Conservation (phyloP, 345 rosid genomes). For the Gossypium sturtianum region DNA sequence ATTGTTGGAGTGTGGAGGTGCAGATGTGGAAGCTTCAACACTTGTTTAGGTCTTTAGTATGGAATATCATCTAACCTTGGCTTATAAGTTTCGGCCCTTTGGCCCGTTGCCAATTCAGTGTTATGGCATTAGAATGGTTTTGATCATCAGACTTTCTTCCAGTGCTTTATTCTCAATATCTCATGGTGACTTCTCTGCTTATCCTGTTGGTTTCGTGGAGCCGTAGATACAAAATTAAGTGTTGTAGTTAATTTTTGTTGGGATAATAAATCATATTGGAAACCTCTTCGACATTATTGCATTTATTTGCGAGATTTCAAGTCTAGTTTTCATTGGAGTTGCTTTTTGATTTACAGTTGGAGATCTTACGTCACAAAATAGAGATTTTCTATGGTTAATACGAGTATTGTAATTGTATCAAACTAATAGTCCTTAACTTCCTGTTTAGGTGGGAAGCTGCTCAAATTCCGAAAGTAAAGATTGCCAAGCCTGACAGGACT, state of each 20-base stretch:
- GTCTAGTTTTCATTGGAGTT: background rate
- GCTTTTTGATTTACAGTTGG: background rate
- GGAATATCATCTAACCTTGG: background rate
- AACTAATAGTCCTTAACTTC: constrained; percentile 13
- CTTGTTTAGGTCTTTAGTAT: background rate
- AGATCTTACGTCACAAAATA: background rate
- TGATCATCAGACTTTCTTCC: background rate
- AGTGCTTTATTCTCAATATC: background rate
- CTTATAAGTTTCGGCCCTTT: no score
- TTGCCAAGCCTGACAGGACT: constrained; percentile 49
- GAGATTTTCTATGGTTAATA: background rate
- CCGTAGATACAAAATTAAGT: background rate
- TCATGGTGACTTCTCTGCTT: background rate
- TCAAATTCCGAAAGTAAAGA: constrained; percentile 62
- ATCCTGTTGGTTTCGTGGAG: background rate
- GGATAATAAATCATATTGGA: background rate
- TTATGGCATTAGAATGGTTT: background rate
- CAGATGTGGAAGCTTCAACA: background rate
- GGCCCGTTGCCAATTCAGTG: background rate
- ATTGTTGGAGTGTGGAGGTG: background rate
- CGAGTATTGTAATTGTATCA: background rate
- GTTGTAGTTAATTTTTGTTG: background rate
- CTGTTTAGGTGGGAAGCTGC: constrained; percentile 89
- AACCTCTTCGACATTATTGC: background rate
- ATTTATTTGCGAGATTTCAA: background rate